phyloP scores from a whole-genome alignment of 2,329 filamentous ascomycete species.

The Sarocladiaceae sp. region DNA sequence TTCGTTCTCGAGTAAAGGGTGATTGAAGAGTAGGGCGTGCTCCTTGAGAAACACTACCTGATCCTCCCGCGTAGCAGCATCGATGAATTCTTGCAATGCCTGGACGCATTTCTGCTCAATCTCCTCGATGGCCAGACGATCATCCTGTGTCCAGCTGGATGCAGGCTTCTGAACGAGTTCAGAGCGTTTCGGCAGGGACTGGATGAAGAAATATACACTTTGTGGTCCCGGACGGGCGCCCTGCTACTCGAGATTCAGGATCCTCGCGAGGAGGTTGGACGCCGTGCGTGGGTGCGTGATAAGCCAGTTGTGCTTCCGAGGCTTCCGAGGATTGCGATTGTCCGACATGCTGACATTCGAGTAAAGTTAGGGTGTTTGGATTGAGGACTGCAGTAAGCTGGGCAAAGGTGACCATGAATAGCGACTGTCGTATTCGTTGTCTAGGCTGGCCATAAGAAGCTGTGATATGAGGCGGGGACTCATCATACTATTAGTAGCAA shows the following conservation, averaged over 20 bases:
- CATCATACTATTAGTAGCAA: too few species aligned
- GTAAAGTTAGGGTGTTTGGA: too few species aligned
- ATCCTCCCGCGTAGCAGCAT: slow-evolving; percentile 16
- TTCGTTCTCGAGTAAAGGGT: slow-evolving; percentile 17
- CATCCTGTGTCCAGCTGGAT: slow-evolving; percentile 21
- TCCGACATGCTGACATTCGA: too few species aligned
- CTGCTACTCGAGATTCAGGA: slow-evolving; percentile 13
- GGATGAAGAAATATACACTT: slow-evolving; percentile 24
- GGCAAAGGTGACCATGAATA: too few species aligned
- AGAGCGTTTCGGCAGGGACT: slow-evolving; percentile 9
- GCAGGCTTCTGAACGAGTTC: slow-evolving; percentile 14
- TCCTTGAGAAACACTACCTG: slow-evolving; percentile 29
- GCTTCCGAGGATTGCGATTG: too few species aligned
- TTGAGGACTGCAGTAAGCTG: too few species aligned
- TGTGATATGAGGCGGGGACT: too few species aligned
- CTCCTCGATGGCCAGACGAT: slow-evolving; percentile 16
- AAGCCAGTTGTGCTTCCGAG: too few species aligned
- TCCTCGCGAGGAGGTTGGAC: slow-evolving; percentile 12
- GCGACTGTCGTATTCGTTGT: too few species aligned
- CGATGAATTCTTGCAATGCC: slow-evolving; percentile 18
- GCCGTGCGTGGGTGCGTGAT: slow-evolving; percentile 11
- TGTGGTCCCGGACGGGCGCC: slow-evolving; percentile 5
- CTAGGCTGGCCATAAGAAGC: too few species aligned
- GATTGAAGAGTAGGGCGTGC: slow-evolving; percentile 22
- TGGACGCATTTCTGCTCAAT: slow-evolving; percentile 21